phyloP scores from a whole-genome alignment of 495 filamentous ascomycete species.

The Parmelia sp. region DNA sequence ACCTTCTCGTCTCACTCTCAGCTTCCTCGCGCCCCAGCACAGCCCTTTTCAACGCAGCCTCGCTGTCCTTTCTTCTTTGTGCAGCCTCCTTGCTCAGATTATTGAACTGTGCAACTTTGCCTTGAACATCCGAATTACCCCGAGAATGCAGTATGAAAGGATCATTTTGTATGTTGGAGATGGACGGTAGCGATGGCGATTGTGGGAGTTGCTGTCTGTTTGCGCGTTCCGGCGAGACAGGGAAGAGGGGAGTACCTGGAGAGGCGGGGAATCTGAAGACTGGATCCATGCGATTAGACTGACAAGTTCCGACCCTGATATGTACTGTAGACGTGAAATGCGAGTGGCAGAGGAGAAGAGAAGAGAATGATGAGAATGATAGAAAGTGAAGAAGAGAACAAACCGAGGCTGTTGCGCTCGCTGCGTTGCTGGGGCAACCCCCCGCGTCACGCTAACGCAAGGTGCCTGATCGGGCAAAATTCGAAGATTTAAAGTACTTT shows the following conservation, averaged over 20 bases:
- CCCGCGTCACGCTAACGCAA: not conserved
- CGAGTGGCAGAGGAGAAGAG: not conserved
- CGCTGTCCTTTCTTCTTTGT: slow-evolving; percentile 52
- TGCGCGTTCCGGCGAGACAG: slow-evolving; percentile 72
- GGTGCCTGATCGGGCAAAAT: not conserved
- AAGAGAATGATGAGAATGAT: not conserved
- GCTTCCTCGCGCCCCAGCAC: slow-evolving; percentile 82
- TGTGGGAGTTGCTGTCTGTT: slow-evolving; percentile 58
- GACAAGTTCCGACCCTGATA: not conserved
- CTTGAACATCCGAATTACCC: slow-evolving; percentile 67
- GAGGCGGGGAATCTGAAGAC: slow-evolving; percentile 41
- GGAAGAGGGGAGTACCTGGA: slow-evolving; percentile 58
- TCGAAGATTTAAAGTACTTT: no score
- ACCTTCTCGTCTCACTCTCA: slow-evolving; percentile 57
- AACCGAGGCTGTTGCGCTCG: not conserved
- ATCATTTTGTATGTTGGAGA: slow-evolving; percentile 32
- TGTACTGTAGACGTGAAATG: not conserved
- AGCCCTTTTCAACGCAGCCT: slow-evolving; percentile 71
- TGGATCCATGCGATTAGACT: slow-evolving; percentile 23
- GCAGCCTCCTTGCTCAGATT: slow-evolving; percentile 56
- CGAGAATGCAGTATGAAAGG: slow-evolving; percentile 32
- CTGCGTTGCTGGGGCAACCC: not conserved
- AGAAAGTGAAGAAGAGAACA: not conserved
- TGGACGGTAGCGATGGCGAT: slow-evolving; percentile 50
- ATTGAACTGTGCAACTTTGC: slow-evolving; percentile 82